Evolutionary conservation across 2,329 filamentous ascomycete genomes (phyloP), one percentile per base, ranked within the genome.

Genomic region (Fusarium burgessii): DNA sequence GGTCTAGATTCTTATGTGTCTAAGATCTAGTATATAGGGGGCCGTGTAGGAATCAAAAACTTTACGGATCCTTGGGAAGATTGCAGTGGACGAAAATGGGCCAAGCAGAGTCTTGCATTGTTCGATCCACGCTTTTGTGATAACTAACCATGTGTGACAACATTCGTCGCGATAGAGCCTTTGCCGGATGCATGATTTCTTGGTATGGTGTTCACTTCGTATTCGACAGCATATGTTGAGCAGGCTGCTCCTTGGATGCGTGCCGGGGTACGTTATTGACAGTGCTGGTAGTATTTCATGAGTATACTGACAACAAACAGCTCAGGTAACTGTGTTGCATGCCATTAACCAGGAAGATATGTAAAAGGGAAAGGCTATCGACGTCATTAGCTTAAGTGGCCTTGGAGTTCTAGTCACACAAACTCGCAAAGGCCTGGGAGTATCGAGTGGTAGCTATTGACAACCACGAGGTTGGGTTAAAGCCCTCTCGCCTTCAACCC

Each of bases 361-460:
- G 7, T 23, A 49, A 35, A 51, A 45, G 18, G 61, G 42, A 6
- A 25, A 70, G 23, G 46, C 63, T 1, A 46, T 76, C 20, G 66
- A 52, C 12, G 62, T 76, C 9, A 45, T 74, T 11, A 75, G 76
- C 17, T 58, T 76, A 51, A 75, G 75, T 15, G 77, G 76, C 15
- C 68, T 78, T 9, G 75, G 75, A 13, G 66, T 76, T 7, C 41
- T 78, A 18, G 75, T 71, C 5, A 58, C 76, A 18, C 74, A 78
- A 78, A 56, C 78, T 77, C 49, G 72, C 77, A 23, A 77, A 74
- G 29, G 76, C 71, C 29, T 51, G 77, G 41, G 77, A 77, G 17
- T 72, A 71, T 62, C 69, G 71, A 23, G 72, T 78, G 23, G 62
- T 76, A 25, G 75, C 76, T 17, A 63, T 77, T 11, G 78, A 79